These are phyloP conservation scores for Pseudocercospora crystallina DNA, from an alignment of 2,329 filamentous ascomycete genomes.

Conservation along the genomic window DNA sequence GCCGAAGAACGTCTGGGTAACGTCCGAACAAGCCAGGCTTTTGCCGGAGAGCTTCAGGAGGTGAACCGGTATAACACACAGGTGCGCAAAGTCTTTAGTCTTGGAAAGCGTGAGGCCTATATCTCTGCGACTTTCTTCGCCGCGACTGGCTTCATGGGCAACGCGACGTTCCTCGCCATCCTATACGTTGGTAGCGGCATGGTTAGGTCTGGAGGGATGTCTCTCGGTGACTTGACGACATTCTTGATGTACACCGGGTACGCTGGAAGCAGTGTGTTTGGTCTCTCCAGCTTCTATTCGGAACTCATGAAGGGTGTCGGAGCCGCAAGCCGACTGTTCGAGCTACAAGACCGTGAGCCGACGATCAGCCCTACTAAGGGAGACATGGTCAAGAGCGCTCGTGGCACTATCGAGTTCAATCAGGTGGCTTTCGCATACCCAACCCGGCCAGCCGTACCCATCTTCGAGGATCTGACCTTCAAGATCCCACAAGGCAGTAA, in stretches of 20 bases:
- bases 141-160: conserved; percentile 84
- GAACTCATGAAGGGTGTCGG: conserved; percentile 99
- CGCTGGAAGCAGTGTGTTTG: conserved; percentile 82
- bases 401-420: conserved; percentile 84
- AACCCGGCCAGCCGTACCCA: conserved; percentile 84
- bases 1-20: conserved; percentile 97
- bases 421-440: conserved; percentile 89
- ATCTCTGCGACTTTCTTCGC: conserved; percentile 90
- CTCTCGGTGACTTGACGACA: conserved; percentile 86
- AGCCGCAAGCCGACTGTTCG: conserved; percentile 92
- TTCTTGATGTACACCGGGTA: conserved; percentile 99
- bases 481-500: conserved; percentile 91
- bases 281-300: conserved; percentile 92
- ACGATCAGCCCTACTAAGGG: conserved; percentile 87
- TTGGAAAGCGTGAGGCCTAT: conserved; percentile 83
- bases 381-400: conserved; percentile 73
- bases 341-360: conserved; percentile 86
- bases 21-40: conserved; percentile 93
- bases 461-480: conserved; percentile 87
- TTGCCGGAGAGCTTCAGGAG: conserved; percentile 89
- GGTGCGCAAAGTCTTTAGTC: conserved; percentile 84
- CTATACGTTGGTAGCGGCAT: conserved; percentile 88
- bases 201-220: conserved; percentile 82
- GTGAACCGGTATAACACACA: conserved; percentile 88
- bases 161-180: conserved; percentile 91